These are phyloP conservation scores for Mortierella alpina DNA, from an alignment of 192 early-diverging fungal genomes.

Conservation along the genomic window DNA sequence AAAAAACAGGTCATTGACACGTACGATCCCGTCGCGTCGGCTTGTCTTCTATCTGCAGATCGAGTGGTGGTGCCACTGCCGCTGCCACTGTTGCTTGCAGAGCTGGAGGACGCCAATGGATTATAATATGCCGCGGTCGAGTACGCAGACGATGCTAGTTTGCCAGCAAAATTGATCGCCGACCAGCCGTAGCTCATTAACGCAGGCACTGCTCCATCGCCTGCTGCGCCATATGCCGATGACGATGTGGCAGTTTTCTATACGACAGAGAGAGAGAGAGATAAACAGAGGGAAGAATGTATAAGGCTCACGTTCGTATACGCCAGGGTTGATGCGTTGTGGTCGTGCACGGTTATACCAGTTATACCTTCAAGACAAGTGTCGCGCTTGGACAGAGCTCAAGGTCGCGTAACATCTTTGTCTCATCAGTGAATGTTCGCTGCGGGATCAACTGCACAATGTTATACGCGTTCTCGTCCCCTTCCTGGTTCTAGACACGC, in stretches of 20 bases:
- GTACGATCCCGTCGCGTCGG: background rate
- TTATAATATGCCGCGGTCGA: constrained; percentile 43
- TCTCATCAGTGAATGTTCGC: constrained; percentile 46
- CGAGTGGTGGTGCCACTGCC: background rate
- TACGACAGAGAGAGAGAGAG: background rate
- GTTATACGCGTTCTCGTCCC: constrained; percentile 30
- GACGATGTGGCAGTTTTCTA: constrained; percentile 24
- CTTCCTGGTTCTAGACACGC: constrained; percentile 18
- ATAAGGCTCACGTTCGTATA: background rate
- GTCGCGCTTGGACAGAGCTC: constrained; percentile 52
- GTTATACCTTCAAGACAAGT: constrained; percentile 37
- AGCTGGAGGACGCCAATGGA: constrained; percentile 10
- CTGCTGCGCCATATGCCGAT: constrained; percentile 25
- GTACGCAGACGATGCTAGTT: constrained; percentile 32
- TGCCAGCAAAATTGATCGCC: constrained; percentile 37
- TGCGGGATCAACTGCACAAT: constrained; percentile 44
- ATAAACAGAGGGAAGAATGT: background rate
- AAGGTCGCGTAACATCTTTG: constrained; percentile 49
- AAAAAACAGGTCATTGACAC: constrained; percentile 5
- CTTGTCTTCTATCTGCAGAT: too few relatives aligned
- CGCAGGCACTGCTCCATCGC: constrained; percentile 21
- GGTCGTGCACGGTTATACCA: background rate
- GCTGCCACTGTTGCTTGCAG: background rate
- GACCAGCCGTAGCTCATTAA: constrained; percentile 40
- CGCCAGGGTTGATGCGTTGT: too few relatives aligned